Percentiles rank a stretch among this genome's conserved stretches.
Conservation (phyloP, 495 filamentous ascomycete genomes). For the Penicillium paxilli region DNA sequence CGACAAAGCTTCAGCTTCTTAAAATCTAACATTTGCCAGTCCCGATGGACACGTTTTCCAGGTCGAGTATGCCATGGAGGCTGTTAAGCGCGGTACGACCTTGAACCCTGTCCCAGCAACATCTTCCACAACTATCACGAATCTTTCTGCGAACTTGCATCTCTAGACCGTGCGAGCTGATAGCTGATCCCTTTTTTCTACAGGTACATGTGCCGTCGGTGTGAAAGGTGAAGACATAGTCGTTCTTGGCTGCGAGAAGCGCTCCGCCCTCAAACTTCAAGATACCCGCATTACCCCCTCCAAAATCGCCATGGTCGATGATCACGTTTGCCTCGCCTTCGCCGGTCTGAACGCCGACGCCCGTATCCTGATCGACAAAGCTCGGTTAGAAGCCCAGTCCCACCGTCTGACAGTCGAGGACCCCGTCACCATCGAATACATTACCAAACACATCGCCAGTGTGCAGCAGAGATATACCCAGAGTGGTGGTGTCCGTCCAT, state of each 20-base stretch:
- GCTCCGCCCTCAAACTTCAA: conserved; percentile 98
- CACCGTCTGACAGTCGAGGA: conserved; percentile 98
- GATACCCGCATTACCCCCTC: conserved; percentile 98
- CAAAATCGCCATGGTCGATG: conserved; percentile 93
- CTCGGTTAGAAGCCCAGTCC: conserved; percentile 92
- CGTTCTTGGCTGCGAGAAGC: conserved; percentile 96
- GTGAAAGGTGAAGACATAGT: conserved; percentile 95
- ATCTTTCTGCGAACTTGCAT: not conserved
- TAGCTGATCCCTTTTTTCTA: not conserved
- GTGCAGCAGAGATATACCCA: conserved; percentile 99
- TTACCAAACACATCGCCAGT: conserved; percentile 95
- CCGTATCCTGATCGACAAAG: conserved; percentile 95
- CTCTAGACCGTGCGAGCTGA: no score
- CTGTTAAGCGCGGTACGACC: conserved; percentile 87
- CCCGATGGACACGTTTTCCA: conserved; percentile 99
- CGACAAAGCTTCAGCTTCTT: conserved; percentile 12
- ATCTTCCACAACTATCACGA: conserved; percentile 3
- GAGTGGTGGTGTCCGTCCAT: conserved; percentile 94
- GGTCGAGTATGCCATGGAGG: conserved; percentile 98
- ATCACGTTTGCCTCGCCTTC: conserved; percentile 94
- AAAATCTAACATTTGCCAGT: conserved; percentile 51
- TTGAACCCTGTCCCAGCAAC: conserved; percentile 2
- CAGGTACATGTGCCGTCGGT: conserved; percentile 95
- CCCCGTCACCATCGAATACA: conserved; percentile 96
- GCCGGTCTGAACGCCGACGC: conserved; percentile 97